These are phyloP conservation scores for Umbelopsis sp. DNA, from an alignment of 192 early-diverging fungal species.

Conservation along the genomic window DNA sequence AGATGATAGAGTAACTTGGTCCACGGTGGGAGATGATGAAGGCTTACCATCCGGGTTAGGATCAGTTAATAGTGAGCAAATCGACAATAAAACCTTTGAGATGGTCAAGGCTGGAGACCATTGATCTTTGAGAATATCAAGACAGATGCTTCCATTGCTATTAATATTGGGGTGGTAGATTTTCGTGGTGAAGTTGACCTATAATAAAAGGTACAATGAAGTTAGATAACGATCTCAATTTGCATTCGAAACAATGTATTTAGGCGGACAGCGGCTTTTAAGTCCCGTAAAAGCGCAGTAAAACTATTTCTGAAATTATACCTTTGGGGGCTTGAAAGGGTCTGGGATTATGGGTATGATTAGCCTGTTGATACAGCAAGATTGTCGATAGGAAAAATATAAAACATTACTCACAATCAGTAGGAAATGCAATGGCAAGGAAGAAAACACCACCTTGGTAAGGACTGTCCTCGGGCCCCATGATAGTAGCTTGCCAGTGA, in stretches of 20 bases:
- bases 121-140: constrained; percentile 98
- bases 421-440: constrained; percentile 96
- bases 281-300: background rate
- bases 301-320: constrained; percentile 37
- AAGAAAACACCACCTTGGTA: constrained; percentile 96
- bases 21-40: background rate
- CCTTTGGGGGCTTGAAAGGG: constrained; percentile 98
- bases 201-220: background rate
- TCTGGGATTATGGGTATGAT: background rate
- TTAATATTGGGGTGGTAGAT: constrained; percentile 99
- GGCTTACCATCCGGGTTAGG: constrained; percentile 81
- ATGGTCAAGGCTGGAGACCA: constrained; percentile 99
- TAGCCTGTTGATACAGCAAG: background rate
- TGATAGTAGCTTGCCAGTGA: constrained; percentile 98
- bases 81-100: constrained; percentile 96
- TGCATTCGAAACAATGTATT: background rate
- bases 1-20: background rate
- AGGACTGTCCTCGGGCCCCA: constrained; percentile 94
- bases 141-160: constrained; percentile 95
- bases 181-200: constrained; percentile 93
- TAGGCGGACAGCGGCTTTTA: background rate
- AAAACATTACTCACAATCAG: constrained; percentile 66
- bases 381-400: background rate
- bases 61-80: constrained; percentile 98
- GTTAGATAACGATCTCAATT: background rate